These are phyloP conservation scores for Aspergillus novoparasiticus DNA, from an alignment of 2,329 filamentous ascomycete genomes.

Conservation along the genomic window DNA sequence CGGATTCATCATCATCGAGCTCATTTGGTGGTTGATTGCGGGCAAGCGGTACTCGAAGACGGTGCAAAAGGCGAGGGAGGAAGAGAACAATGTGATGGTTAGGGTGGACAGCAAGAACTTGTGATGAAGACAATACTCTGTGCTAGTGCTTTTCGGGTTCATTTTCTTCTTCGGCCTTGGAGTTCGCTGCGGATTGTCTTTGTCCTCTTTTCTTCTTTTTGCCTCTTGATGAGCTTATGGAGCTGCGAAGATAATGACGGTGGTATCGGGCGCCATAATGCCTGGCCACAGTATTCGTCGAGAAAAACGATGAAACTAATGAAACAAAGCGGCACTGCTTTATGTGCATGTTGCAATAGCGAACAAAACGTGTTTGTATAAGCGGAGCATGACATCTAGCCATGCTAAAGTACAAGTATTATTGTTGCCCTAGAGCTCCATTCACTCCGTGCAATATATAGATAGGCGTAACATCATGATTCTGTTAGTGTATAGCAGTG, in stretches of 20 bases:
- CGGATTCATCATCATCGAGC: slow-evolving; percentile 41
- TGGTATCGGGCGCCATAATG: neutral
- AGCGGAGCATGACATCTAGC: neutral
- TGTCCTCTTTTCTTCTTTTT: neutral
- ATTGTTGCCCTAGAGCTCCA: neutral
- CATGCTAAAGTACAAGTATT: neutral
- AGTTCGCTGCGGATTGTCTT: neutral
- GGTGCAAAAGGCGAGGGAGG: slow-evolving; percentile 53
- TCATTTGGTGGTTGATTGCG: slow-evolving; percentile 49
- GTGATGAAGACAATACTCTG: neutral
- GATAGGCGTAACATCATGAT: slow-evolving; percentile 11
- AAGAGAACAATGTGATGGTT: slow-evolving; percentile 53
- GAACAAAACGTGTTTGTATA: neutral
- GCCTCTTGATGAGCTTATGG: neutral
- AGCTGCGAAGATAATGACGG: neutral
- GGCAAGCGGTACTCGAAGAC: slow-evolving; percentile 42
- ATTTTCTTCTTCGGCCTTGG: neutral
- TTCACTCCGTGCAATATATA: slow-evolving; percentile 5
- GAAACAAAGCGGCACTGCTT: neutral
- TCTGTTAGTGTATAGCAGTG: neutral
- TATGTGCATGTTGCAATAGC: neutral
- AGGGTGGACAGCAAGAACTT: slow-evolving; percentile 9
- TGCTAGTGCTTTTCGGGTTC: neutral
- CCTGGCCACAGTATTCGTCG: neutral
- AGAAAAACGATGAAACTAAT: neutral